A percentile compares a stretch with the other conserved stretches of the same genome.
phyloP scores from a whole-genome alignment of 1,284 basidiomycete genomes.

The Mrakiaceae sp. region DNA sequence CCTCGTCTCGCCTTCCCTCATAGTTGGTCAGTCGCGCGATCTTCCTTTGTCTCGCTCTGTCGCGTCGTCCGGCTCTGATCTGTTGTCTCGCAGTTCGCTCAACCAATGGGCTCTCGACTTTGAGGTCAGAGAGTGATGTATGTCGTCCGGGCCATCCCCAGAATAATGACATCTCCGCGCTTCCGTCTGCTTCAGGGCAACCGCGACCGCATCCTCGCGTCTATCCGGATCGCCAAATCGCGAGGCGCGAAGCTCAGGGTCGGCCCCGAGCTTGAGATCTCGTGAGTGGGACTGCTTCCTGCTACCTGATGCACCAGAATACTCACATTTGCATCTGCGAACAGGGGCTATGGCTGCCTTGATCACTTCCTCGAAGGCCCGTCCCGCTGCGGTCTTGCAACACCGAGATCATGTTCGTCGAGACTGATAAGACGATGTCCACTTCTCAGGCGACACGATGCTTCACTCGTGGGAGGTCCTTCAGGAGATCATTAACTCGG shows the following conservation, averaged over 20 bases:
- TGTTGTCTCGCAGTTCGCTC: conserved; percentile 50
- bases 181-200: conserved; percentile 52
- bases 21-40: conserved; percentile 4
- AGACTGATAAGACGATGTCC: not conserved
- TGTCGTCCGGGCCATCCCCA: not conserved
- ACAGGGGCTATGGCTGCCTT: conserved; percentile 82
- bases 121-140: conserved; percentile 42
- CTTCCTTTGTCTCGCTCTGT: not conserved
- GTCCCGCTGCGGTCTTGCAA: not conserved
- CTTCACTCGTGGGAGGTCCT: conserved; percentile 96
- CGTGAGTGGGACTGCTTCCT: conserved; percentile 43
- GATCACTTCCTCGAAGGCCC: conserved; percentile 56
- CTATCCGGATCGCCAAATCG: conserved; percentile 76
- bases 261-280: conserved; percentile 97
- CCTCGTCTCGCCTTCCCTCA: conserved; percentile 9
- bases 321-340: not conserved
- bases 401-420: not conserved
- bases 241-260: conserved; percentile 85
- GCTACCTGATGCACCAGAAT: too few species aligned
- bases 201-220: conserved; percentile 76
- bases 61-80: not conserved
- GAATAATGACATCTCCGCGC: too few species aligned
- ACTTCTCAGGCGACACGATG: conserved; percentile 65
- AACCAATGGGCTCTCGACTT: conserved; percentile 97
- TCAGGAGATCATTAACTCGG: conserved; percentile 68